Evolutionary conservation across 1,284 basidiomycete genomes (phyloP), one percentile per base, ranked within the genome.

Genomic region (Puccinia horiana): DNA sequence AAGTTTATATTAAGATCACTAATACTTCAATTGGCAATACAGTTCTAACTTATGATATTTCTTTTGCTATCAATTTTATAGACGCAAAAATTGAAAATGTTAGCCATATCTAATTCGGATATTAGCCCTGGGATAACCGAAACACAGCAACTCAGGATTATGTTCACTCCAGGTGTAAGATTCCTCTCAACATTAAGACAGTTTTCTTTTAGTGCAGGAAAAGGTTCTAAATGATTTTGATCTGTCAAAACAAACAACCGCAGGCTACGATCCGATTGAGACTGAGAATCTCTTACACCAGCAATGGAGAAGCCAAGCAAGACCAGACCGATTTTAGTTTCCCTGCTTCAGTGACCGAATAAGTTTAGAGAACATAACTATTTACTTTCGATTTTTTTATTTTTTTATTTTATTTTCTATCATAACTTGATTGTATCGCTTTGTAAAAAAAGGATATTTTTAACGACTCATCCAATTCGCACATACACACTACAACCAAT

Each of bases 31-130:
- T n/a, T 65, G n/a, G 16, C 26, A 20, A 23, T 20, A 69, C n/a
- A 14, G n/a, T 47, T 37, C 32, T 52, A 32, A 11, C 56, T 69
- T 26, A 72, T 44, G 32, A 37, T 29, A 32, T 37, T 49, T 72
- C 42, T 29, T 16, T 54, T 49, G 42, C 58, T n/a, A n/a, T n/a
- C n/a, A n/a, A n/a, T 29, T 52, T 8, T 67, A 5, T 85, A 97
- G 95, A 95, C 95, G 0, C 96, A 98, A 88, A 96, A 98, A 87
- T 87, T 99, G 82, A 96, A 98, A 87, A 99, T 99, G 96, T 90
- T 95, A 83, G 94, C 96, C 6, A 98, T 99, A 92, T 95, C 94
- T 11, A 95, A 92, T 87, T 88, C 92, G 14, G 92, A 91, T 77
- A 89, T 99, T 35, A 88, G 88, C 20, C 92, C 94, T 0, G 95